Base-by-base conservation (phyloP, 2,329 filamentous ascomycete genomes). In the Stylonectria norvegica region DNA sequence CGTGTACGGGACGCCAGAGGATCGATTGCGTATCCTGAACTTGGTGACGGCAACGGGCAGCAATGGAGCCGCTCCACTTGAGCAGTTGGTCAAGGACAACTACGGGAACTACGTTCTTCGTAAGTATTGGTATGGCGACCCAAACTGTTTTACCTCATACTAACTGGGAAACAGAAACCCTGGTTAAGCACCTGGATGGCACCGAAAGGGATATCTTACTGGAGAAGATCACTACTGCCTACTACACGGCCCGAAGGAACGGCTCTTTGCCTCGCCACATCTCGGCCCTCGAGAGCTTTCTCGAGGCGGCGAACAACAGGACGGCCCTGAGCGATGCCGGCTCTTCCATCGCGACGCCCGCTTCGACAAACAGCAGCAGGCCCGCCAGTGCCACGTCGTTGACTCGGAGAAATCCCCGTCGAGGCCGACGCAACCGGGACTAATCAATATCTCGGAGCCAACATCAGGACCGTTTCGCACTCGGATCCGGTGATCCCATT, bases 81-180 rank as follows among this genome's bases (percentile, higher is more conserved):
- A 85, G 47, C 72, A 77, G 16, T 75, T 96, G 66, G 89, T 96
- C 75, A 86, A 84, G 50, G 91, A 98, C 60, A 85, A 88, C 49
- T 97, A 84, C 62, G 93, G 88, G 45, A 98, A 98, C 64, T 98
- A 97, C 61, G 91, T 97, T 5, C 85, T 97, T 47, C 91, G 89
- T 95, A 79, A 81, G 89, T 64, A 81, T 18, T n/a, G 81, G 89
- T 64, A 81, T 18, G 12, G 16, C 9, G 30, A 34, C 10, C 15
- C n/a, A 16, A n/a, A 10, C 12, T 29, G 15, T 23, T 7, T 32
- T 18, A 17, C 15, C 17, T 32, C 4, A 17, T 23, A 30, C 52
- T 58, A 45, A 58, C 42, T 12, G n/a, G 12, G 7, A 8, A 3
- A 20, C 59, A 94, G 89, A 96, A 68, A 95, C 90, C 68, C 75